These are phyloP conservation scores for Wickerhamomyces strasburgensis DNA, from an alignment of 805 yeast species.

Conservation along the genomic window DNA sequence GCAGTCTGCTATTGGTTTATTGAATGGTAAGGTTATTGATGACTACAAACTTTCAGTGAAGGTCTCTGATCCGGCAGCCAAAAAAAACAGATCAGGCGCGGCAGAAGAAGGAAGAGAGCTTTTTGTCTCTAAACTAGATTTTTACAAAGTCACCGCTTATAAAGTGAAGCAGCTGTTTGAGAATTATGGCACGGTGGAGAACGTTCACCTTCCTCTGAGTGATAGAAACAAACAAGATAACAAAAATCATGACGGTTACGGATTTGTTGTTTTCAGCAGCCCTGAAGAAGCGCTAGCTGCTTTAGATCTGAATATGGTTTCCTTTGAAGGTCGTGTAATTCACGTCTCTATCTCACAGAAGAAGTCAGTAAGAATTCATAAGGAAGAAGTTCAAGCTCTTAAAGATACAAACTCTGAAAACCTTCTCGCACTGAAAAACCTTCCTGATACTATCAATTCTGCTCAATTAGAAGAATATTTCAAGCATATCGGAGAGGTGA, in stretches of 20 bases:
- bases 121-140: constrained; percentile 48
- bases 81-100: constrained; percentile 37
- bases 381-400: constrained; percentile 23
- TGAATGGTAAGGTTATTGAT: constrained; percentile 35
- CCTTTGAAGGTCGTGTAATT: constrained; percentile 43
- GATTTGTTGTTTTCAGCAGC: constrained; percentile 48
- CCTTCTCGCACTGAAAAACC: constrained; percentile 21
- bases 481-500: constrained; percentile 33
- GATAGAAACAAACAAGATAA: constrained; percentile 18
- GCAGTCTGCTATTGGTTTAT: constrained; percentile 32
- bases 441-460: constrained; percentile 35
- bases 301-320: constrained; percentile 34
- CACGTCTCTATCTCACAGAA: constrained; percentile 44
- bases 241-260: constrained; percentile 55
- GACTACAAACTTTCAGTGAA: constrained; percentile 49
- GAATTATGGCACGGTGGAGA: constrained; percentile 49
- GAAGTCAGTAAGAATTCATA: constrained; percentile 30
- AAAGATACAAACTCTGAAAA: constrained; percentile 18
- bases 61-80: constrained; percentile 53
- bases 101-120: constrained; percentile 54
- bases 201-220: constrained; percentile 43
- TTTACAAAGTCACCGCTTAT: constrained; percentile 34
- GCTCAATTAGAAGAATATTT: constrained; percentile 31
- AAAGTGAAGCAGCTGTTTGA: constrained; percentile 38
- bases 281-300: constrained; percentile 45